Base-by-base conservation (phyloP, 2,329 filamentous ascomycete genomes). In the Fusarium bactridioides region DNA sequence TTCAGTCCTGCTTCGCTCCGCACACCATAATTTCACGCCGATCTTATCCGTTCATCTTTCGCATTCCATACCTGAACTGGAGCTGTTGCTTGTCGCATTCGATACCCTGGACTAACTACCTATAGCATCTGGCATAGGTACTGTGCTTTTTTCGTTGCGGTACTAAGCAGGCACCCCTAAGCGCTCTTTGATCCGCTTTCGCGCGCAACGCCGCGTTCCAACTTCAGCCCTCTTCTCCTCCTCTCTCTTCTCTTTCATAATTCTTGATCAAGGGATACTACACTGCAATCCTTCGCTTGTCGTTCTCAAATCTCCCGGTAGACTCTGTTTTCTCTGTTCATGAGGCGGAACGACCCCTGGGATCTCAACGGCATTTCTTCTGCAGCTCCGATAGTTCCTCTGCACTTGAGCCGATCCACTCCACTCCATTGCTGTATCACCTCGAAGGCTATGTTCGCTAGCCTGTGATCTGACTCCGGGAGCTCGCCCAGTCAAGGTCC, bases 381-480 rank as follows among this genome's bases (percentile, higher is more conserved):
- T 73, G 63, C 63, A 61, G 45, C 50, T 57, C 68, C 67, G 55
- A 74, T 66, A 63, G 66, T 58, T 51, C 47, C 59, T 54, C 37
- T 55, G 35, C 57, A 66, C 61, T 37, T 37, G 71, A 69, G 61
- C 50, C 56, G 69, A 69, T 66, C 72, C 67, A 73, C 67, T 60
- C 64, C 63, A 67, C 45, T 69, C 48, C 56, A 70, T 69, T 47
- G 43, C 69, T 51, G 61, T 47, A 61, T 69, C 67, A 71, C 54
- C 68, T 66, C 54, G 38, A 75, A 75, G 76, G 78, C 77, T 77
- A 80, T 79, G 79, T 78, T 75, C 72, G 75, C 74, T 75, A 74
- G 76, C 69, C 74, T 74, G 74, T 80, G 77, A 80, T 71, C 67
- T 70, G 71, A 75, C 75, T 69, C 67, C 61, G 76, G 76, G 76